These are phyloP conservation scores for Spathaspora boniae DNA, from an alignment of 805 yeast genomes.

Conservation along the genomic window DNA sequence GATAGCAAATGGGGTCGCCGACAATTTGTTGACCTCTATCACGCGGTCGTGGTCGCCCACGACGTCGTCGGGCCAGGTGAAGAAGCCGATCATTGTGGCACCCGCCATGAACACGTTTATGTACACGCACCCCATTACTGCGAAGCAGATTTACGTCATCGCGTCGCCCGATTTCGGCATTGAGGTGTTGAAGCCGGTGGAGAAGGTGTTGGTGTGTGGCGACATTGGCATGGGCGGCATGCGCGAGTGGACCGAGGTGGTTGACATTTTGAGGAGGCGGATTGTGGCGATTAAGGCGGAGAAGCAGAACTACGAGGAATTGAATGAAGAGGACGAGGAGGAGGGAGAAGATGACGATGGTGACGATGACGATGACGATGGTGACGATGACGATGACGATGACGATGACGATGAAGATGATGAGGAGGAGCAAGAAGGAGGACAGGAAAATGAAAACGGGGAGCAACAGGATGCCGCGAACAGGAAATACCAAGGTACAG, in stretches of 20 bases:
- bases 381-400: conserved; percentile 36
- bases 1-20: conserved; percentile 42
- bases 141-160: conserved; percentile 34
- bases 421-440: conserved; percentile 29
- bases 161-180: conserved; percentile 37
- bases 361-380: conserved; percentile 35
- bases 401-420: conserved; percentile 36
- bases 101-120: conserved; percentile 49
- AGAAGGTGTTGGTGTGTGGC: conserved; percentile 45
- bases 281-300: conserved; percentile 27
- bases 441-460: conserved; percentile 34
- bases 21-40: conserved; percentile 41
- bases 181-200: conserved; percentile 44
- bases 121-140: conserved; percentile 46
- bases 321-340: conserved; percentile 28
- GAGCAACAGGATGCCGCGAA: conserved; percentile 19
- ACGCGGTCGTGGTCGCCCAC: conserved; percentile 40
- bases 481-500: conserved; percentile 6
- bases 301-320: conserved; percentile 20
- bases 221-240: conserved; percentile 51
- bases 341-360: conserved; percentile 38
- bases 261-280: conserved; percentile 37
- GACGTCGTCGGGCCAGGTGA: conserved; percentile 12
- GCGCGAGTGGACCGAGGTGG: conserved; percentile 47
- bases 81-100: conserved; percentile 43